phyloP scores from a whole-genome alignment of 331 rosid species.

The Quercus lobata region DNA sequence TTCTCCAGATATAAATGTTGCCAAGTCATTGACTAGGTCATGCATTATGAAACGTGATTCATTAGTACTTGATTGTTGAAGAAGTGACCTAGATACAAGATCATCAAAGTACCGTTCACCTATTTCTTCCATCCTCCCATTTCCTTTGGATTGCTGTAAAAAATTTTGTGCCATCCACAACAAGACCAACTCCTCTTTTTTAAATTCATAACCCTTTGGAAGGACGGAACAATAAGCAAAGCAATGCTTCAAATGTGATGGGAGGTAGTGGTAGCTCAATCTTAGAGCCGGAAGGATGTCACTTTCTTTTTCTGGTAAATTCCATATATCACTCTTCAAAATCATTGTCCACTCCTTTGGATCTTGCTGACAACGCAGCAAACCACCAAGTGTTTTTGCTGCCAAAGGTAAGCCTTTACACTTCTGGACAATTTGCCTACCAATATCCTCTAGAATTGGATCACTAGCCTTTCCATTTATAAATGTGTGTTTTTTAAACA shows the following conservation, averaged over 20 bases:
- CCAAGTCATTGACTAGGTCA: constrained; percentile 24
- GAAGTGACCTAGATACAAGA: not conserved
- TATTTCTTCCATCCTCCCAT: not conserved
- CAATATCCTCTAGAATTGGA: not conserved
- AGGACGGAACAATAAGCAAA: constrained; percentile 16
- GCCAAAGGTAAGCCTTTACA: constrained; percentile 26
- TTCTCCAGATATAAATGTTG: no score
- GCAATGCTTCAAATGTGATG: constrained; percentile 12
- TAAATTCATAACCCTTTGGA: constrained; percentile 1
- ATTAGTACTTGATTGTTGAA: not conserved
- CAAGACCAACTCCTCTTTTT: constrained; percentile 6
- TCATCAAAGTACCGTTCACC: no score
- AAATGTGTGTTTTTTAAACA: constrained; percentile 21
- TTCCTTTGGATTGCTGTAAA: not conserved
- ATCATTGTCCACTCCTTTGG: not conserved
- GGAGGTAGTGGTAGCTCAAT: constrained; percentile 12
- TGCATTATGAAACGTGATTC: not conserved
- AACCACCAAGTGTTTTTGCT: constrained; percentile 7
- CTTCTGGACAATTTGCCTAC: constrained; percentile 8
- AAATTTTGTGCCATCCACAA: constrained; percentile 25
- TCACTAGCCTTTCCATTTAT: not conserved
- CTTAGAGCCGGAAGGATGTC: constrained; percentile 6
- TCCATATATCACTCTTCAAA: not conserved
- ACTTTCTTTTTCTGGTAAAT: not conserved
- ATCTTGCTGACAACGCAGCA: not conserved